Percentiles rank a stretch among this genome's conserved stretches.
Conservation (phyloP, 305 asterid species). For the Euphrasia arctica region DNA sequence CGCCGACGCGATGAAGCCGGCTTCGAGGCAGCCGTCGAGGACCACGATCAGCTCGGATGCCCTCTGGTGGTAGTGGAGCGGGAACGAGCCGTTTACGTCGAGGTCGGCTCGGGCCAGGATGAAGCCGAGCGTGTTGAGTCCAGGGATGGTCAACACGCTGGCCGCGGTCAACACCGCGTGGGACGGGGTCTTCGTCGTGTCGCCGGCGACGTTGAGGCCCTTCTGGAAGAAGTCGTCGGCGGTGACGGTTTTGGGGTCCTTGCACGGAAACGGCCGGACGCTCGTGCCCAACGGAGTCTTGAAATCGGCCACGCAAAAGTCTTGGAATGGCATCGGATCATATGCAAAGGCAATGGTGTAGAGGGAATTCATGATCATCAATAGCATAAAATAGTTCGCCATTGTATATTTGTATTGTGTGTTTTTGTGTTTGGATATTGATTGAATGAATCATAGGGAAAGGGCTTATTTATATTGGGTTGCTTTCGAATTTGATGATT, state of each 20-base stretch:
- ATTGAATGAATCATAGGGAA: too few relatives aligned
- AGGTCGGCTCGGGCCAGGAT: background rate
- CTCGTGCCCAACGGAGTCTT: too few relatives aligned
- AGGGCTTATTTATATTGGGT: too few relatives aligned
- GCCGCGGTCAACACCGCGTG: background rate
- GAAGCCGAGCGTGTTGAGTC: background rate
- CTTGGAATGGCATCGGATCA: background rate
- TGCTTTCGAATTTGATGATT: too few relatives aligned
- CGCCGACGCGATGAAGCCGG: background rate
- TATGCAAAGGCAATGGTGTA: background rate
- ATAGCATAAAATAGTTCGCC: too few relatives aligned
- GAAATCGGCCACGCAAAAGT: background rate
- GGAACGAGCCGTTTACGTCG: background rate
- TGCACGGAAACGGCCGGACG: background rate
- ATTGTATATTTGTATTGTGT: too few relatives aligned
- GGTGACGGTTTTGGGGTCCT: background rate
- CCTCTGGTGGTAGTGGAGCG: background rate
- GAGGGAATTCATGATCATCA: background rate
- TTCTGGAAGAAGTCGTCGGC: background rate
- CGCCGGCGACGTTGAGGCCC: background rate
- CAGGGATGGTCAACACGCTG: background rate
- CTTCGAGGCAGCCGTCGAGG: background rate
- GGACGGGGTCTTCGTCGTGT: background rate
- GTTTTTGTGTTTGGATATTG: too few relatives aligned
- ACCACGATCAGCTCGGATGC: background rate